Evolutionary conservation across 768 basidiomycete genomes (phyloP).

Genomic region (Dacryopinax primogenitus): DNA sequence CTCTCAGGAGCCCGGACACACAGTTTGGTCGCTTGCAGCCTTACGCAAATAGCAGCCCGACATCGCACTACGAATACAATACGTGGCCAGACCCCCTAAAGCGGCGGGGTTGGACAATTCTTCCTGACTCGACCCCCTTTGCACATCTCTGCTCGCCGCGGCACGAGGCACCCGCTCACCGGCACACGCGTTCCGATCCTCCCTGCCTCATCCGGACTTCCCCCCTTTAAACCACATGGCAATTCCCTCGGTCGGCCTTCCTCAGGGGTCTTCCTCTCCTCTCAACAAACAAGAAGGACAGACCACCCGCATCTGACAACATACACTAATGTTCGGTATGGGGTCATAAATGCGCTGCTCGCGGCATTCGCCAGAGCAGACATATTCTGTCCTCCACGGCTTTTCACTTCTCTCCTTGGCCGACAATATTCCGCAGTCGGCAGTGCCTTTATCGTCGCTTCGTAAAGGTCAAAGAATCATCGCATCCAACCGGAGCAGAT

Average conservation of each 20-base stretch:
- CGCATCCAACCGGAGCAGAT: neutral
- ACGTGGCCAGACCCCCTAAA: neutral
- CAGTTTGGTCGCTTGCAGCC: too few species aligned
- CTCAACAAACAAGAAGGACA: neutral
- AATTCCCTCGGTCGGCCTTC: neutral
- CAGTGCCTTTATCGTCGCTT: neutral
- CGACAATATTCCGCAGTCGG: neutral
- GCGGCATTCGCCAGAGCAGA: too few species aligned
- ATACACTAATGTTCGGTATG: neutral
- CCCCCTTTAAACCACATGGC: neutral
- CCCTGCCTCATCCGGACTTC: neutral
- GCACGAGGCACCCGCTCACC: conserved; percentile 8
- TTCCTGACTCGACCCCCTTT: neutral
- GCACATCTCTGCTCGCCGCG: neutral
- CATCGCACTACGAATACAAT: neutral
- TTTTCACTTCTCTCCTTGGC: neutral
- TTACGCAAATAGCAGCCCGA: neutral
- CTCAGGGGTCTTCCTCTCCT: conserved; percentile 6
- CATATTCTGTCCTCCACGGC: neutral
- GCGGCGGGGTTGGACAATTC: neutral
- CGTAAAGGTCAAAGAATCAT: neutral
- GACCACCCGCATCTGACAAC: neutral
- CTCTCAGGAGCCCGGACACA: neutral
- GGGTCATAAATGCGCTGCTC: neutral
- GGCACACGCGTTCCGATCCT: conserved; percentile 7